Evolutionary conservation across 2,329 filamentous ascomycete species (phyloP).

Genomic region (Harringtonia aguacate): DNA sequence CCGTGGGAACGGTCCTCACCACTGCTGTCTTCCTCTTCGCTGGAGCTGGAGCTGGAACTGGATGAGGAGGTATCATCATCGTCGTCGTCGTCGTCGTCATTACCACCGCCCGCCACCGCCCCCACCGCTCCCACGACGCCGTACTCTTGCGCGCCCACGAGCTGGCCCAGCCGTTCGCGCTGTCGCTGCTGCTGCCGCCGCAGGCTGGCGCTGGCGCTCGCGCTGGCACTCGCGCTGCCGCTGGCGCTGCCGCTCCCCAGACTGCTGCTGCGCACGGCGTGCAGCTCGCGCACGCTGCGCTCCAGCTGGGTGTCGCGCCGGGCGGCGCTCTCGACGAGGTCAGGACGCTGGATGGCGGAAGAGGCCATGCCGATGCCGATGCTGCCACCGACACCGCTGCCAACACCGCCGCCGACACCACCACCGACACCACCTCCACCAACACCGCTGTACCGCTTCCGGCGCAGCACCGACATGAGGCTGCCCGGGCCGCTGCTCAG

Average conservation of each 20-base stretch:
- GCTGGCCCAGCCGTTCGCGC: conserved; percentile 15
- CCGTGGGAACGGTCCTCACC: too few species aligned
- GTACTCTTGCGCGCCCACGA: too few species aligned
- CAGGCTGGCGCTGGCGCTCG: not conserved
- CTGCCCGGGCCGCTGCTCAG: conserved; percentile 27
- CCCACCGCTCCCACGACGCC: too few species aligned
- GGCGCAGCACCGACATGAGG: conserved; percentile 50
- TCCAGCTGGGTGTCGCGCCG: conserved; percentile 53
- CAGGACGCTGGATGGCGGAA: conserved; percentile 37
- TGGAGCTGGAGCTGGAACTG: too few species aligned
- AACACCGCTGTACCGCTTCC: conserved; percentile 39
- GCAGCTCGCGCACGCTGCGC: conserved; percentile 42
- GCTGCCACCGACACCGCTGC: conserved; percentile 33
- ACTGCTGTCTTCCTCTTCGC: too few species aligned
- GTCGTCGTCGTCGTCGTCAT: too few species aligned
- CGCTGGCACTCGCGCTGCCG: not conserved
- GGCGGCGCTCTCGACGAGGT: conserved; percentile 44
- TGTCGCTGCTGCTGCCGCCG: conserved; percentile 15
- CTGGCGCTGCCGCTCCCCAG: conserved; percentile 12
- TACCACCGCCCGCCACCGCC: too few species aligned
- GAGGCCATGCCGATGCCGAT: too few species aligned
- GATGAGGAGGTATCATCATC: too few species aligned
- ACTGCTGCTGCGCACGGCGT: conserved; percentile 28
- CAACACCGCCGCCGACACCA: conserved; percentile 23
- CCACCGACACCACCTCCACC: too few species aligned